Evolutionary conservation across 495 filamentous ascomycete genomes (phyloP).

Genomic region (Usnea hakonensis): DNA sequence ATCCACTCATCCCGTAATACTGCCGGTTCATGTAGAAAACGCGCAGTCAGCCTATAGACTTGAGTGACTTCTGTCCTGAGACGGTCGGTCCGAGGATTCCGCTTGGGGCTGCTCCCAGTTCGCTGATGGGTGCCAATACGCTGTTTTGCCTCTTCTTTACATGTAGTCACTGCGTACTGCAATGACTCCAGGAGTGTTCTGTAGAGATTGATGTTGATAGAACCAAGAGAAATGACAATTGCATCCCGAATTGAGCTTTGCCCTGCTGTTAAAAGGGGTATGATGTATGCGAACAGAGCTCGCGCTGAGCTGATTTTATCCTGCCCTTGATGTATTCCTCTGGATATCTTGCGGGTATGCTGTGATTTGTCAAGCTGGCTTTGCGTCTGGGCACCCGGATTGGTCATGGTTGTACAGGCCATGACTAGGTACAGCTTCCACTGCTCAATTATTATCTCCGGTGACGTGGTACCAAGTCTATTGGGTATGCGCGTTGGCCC

Average conservation of each 20-base stretch:
- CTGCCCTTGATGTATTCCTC: slow-evolving; percentile 53
- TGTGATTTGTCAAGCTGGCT: slow-evolving; percentile 55
- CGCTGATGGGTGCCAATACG: slow-evolving; percentile 69
- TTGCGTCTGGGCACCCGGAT: slow-evolving; percentile 61
- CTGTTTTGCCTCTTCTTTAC: slow-evolving; percentile 83
- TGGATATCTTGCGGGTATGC: slow-evolving; percentile 73
- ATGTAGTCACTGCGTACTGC: slow-evolving; percentile 69
- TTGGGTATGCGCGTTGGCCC: slow-evolving; percentile 37
- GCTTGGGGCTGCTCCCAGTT: slow-evolving; percentile 58
- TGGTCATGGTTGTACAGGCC: slow-evolving; percentile 90
- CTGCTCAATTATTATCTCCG: slow-evolving; percentile 87
- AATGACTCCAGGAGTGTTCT: slow-evolving; percentile 84
- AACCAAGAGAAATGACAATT: slow-evolving; percentile 85
- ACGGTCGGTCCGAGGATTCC: slow-evolving; percentile 71
- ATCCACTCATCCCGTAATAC: slow-evolving; percentile 90
- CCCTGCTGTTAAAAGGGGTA: slow-evolving; percentile 73
- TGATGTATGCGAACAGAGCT: slow-evolving; percentile 80
- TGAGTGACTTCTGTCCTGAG: slow-evolving; percentile 91
- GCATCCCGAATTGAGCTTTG: slow-evolving; percentile 75
- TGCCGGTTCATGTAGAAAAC: slow-evolving; percentile 71
- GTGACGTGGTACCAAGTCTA: slow-evolving; percentile 59
- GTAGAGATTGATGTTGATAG: slow-evolving; percentile 94
- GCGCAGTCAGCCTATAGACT: slow-evolving; percentile 88
- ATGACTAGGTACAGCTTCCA: slow-evolving; percentile 99
- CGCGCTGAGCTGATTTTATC: slow-evolving; percentile 79